A percentile compares a stretch with the other conserved stretches of the same genome.
phyloP scores from a whole-genome alignment of 2,329 filamentous ascomycete species.

The Paecilomyces variotii region DNA sequence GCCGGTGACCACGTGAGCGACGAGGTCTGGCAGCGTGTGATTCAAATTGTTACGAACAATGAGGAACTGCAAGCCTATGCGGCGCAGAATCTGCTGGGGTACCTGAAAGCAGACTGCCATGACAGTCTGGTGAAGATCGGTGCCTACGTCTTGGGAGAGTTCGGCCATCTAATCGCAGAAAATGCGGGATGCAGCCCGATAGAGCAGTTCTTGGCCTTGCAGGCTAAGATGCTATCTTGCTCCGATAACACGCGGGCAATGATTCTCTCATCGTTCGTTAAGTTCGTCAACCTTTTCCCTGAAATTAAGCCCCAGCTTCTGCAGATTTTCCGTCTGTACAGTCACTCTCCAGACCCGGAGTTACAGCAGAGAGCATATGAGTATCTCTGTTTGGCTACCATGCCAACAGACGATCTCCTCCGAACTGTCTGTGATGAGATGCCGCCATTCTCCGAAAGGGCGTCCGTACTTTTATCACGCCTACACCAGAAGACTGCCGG shows the following conservation, averaged over 20 bases:
- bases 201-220: conserved; percentile 89
- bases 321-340: conserved; percentile 84
- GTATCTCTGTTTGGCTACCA: conserved; percentile 75
- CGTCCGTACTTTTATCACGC: conserved; percentile 83
- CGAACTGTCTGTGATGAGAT: conserved; percentile 96
- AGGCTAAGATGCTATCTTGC: conserved; percentile 80
- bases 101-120: conserved; percentile 88
- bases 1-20: conserved; percentile 98
- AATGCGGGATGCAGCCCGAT: conserved; percentile 89
- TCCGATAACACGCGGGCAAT: conserved; percentile 87
- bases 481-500: conserved; percentile 91
- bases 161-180: conserved; percentile 92
- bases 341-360: conserved; percentile 89
- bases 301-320: conserved; percentile 95
- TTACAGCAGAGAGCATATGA: conserved; percentile 95
- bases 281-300: conserved; percentile 96
- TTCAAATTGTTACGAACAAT: conserved; percentile 98
- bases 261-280: conserved; percentile 90
- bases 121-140: conserved; percentile 98
- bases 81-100: conserved; percentile 83
- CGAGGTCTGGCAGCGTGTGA: conserved; percentile 97
- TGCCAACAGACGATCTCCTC: conserved; percentile 83
- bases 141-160: conserved; percentile 90
- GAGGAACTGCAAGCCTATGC: conserved; percentile 96
- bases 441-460: conserved; percentile 92